Evolutionary conservation across 2,329 filamentous ascomycete species (phyloP), one percentile per base, ranked within the genome.

Genomic region (Diplocarpon rosae): DNA sequence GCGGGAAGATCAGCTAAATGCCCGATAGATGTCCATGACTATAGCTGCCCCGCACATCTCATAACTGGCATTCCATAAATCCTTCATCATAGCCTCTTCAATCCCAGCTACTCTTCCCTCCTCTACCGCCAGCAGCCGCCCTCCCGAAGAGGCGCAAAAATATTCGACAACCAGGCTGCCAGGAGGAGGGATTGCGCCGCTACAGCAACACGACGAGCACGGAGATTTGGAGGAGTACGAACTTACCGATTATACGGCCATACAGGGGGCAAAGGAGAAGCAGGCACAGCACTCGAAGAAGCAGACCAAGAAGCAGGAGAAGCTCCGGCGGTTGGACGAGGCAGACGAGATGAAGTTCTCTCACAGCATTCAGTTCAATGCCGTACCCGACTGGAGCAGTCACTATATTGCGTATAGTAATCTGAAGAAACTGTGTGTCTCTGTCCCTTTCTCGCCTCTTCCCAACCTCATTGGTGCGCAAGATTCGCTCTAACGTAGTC

Each of bases 361-460:
- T 14, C 92, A 98, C 65, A 96, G 90, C 67, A 83, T 98, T 58
- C 92, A 98, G 72, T 98, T 98, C 70, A 98, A 98, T 70, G 89
- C 92, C 52, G 92, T 98, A 57, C 92, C 92, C n/a, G 92, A 98
- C 67, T 98, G 92, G 92, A 95, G 87, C 70, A 89, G 82, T 59
- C 80, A 96, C 66, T 98, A 98, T 66, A 93, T 98, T 62, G 85
- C 89, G 49, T 98, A 98, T 67, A 95, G 89, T 69, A 96, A 95
- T 61, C 76, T 98, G 57, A 98, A 98, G 73, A 98, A 98, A 72
- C 76, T 95, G 87, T 93, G 65, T 60, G 84, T 72, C 43, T 30
- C 17, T 15, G n/a, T n/a, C n/a, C n/a, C n/a, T n/a, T n/a, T n/a
- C n/a, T n/a, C n/a, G n/a, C n/a, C n/a, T n/a, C n/a, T n/a, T n/a